A percentile compares a stretch with the other conserved stretches of the same genome.
These are phyloP conservation scores for Starmerella etchellsii DNA, from an alignment of 805 yeast species.

Conservation along the genomic window DNA sequence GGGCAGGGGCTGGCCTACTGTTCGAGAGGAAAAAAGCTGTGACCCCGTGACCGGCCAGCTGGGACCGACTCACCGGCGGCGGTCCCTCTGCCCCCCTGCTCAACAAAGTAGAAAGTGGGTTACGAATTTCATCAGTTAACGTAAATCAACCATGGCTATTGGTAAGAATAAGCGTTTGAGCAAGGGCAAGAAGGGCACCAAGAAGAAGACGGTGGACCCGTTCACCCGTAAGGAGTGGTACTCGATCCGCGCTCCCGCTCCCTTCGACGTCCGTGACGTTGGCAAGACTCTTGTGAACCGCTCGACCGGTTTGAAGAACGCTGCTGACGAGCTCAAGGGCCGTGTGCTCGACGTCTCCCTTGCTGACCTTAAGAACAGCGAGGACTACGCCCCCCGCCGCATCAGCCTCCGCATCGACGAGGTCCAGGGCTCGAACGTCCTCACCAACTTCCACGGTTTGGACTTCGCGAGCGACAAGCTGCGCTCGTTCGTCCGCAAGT, in stretches of 20 bases:
- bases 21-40: not conserved
- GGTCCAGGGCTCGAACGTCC: conserved; percentile 96
- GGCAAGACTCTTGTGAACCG: conserved; percentile 98
- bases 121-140: conserved; percentile 2
- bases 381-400: conserved; percentile 97
- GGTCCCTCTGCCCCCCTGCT: not conserved
- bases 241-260: conserved; percentile 96
- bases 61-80: conserved; percentile 1
- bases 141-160: conserved; percentile 47
- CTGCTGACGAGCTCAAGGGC: conserved; percentile 96
- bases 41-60: not conserved
- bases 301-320: conserved; percentile 93
- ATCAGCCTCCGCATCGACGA: conserved; percentile 96
- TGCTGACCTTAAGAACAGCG: conserved; percentile 97
- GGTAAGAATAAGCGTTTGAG: conserved; percentile 76
- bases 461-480: conserved; percentile 97
- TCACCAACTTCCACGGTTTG: conserved; percentile 99
- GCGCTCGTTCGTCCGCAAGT: conserved; percentile 95
- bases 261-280: conserved; percentile 95
- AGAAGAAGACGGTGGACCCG: conserved; percentile 99
- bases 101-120: not conserved
- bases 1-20: no score
- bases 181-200: conserved; percentile 92
- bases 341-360: conserved; percentile 91
- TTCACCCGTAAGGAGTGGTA: conserved; percentile 99